Evolutionary conservation across 129 eudicot species (phyloP), one percentile per base, ranked within the genome.

Genomic region (Dittrichia graveolens): DNA sequence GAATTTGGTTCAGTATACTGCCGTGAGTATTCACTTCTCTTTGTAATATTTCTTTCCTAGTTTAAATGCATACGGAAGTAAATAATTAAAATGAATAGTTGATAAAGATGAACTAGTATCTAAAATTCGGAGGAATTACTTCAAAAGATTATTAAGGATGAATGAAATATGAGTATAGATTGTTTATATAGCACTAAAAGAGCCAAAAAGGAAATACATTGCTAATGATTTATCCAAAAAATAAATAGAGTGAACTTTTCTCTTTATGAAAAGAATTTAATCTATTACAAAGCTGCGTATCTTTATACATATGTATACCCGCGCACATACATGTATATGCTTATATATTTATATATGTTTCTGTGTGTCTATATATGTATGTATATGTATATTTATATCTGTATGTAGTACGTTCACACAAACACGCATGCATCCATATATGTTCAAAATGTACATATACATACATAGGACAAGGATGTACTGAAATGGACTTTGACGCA

Each of bases 1-100:
- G 89, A 68, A 37, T 39, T 83, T 86, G 82, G 99, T 95, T 75
- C 99, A 95, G 76, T 79, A 77, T 79, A 90, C 99, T 18, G 94
- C 97, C 3, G 99, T 95, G 81, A 86, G 97, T 90, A 72, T 57
- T 46, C 58, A 69, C 52, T 56, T 49, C 8, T 44, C 53, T 45
- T 60, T 54, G 4, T 70, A 24, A 64, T 24, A 41, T 48, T 19
- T 24, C 19, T 13, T 16, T 60, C 40, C 39, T 59, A 31, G 52
- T 42, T 70, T 19, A 15, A 8, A 9, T 74, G 35, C 67, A 80
- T 72, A 45, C 4, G 19, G 74, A 52, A 15, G 11, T 10, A 63
- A 53, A 59, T 10, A 63, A 24, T 38, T 45, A 56, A 48, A 40
- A 50, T 70, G 2, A 69, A 31, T 42, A 46, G 12, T 70, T 70